phyloP scores from a whole-genome alignment of 345 rosid species.

The Euphorbia peplus region DNA sequence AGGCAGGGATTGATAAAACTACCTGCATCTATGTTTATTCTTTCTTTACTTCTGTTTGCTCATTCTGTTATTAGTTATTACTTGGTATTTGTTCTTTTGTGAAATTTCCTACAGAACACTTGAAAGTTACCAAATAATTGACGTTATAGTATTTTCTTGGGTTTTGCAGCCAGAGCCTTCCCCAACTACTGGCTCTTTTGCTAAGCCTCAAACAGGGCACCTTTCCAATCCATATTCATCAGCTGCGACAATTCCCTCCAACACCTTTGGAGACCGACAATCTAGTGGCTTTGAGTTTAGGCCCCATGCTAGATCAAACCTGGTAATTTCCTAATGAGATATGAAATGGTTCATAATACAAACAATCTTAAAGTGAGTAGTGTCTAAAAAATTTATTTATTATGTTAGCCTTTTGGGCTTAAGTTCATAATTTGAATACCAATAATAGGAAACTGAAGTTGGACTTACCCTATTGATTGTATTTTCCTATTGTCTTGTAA shows the following conservation, averaged over 20 bases:
- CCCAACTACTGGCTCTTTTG: slow-evolving; percentile 87
- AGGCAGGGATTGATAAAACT: slow-evolving; percentile 6
- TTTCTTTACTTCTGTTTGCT: slow-evolving; percentile 9
- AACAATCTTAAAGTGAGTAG: neutral
- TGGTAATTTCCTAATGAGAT: slow-evolving; percentile 47
- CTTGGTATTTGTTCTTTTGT: neutral
- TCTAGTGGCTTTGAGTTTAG: slow-evolving; percentile 70
- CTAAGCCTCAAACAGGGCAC: slow-evolving; percentile 53
- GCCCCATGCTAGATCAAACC: slow-evolving; percentile 59
- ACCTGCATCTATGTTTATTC: slow-evolving; percentile 20
- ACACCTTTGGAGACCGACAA: slow-evolving; percentile 42
- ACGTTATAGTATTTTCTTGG: slow-evolving; percentile 14
- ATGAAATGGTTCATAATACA: neutral
- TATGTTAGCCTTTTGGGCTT: neutral
- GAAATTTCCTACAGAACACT: neutral
- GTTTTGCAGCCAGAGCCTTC: slow-evolving; percentile 86
- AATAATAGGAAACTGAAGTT: neutral
- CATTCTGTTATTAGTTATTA: neutral
- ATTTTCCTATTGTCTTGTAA: neutral
- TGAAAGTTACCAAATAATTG: neutral
- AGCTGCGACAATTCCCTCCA: slow-evolving; percentile 37
- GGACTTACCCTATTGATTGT: neutral
- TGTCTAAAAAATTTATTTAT: neutral
- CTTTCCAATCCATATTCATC: slow-evolving; percentile 39
- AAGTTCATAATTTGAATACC: neutral